phyloP scores from a whole-genome alignment of 2,329 filamentous ascomycete species.

The Diaporthe helianthi region DNA sequence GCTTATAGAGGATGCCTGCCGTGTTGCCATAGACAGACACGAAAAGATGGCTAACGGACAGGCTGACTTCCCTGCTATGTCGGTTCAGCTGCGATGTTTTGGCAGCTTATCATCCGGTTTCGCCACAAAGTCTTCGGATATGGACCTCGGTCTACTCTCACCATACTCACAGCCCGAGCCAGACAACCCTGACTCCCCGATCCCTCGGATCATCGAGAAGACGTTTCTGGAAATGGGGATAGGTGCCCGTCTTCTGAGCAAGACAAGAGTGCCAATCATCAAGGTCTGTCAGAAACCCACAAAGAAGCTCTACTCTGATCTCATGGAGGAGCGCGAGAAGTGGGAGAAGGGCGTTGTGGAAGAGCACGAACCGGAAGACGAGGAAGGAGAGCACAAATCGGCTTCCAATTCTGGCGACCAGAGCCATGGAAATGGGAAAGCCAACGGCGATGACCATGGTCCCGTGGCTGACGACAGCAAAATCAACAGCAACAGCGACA shows the following conservation, averaged over 20 bases:
- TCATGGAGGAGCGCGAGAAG: constrained; percentile 70
- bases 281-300: constrained; percentile 81
- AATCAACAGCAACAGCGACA: neutral
- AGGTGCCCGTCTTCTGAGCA: constrained; percentile 78
- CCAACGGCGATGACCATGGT: constrained; percentile 27
- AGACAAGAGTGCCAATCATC: constrained; percentile 85
- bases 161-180: constrained; percentile 62
- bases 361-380: constrained; percentile 46
- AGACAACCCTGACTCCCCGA: constrained; percentile 62
- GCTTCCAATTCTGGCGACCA: constrained; percentile 5
- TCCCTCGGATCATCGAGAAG: constrained; percentile 79
- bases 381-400: constrained; percentile 47
- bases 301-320: constrained; percentile 62
- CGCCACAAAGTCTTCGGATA: constrained; percentile 85
- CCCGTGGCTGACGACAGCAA: constrained; percentile 26
- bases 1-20: constrained; percentile 70
- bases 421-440: neutral
- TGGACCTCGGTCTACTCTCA: constrained; percentile 84
- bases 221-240: constrained; percentile 74
- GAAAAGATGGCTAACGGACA: constrained; percentile 53
- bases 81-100: constrained; percentile 77
- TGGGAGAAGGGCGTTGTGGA: constrained; percentile 69
- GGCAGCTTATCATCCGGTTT: constrained; percentile 86
- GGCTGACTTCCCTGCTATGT: constrained; percentile 56
- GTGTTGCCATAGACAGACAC: constrained; percentile 60